Base-by-base conservation (phyloP, 2,329 filamentous ascomycete species). In the Chrysoporthe austroafricana region DNA sequence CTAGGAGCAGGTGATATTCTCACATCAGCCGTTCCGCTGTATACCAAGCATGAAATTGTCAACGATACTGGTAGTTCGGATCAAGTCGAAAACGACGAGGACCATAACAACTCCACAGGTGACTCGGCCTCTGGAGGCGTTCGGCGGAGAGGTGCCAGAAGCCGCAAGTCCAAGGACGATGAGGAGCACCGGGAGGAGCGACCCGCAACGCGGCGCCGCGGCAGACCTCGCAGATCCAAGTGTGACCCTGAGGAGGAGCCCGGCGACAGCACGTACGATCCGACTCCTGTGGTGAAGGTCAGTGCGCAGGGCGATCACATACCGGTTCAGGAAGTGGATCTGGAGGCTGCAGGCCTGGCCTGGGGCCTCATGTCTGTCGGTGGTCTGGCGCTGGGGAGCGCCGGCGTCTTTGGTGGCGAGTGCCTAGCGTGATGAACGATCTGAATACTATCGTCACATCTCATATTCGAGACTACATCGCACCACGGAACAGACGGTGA, bases 1-100 rank as follows among this genome's bases (percentile, higher is more conserved):
- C 77, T 85, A 3, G 82, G 86, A 71, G 79, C 83, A 0, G 76
- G 78, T n/a, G 79, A 83, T 11, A 84, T 89, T 71, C 73, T 88
- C 14, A 72, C 72, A 21, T 77, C 76, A 0, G 74, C 75, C 21
- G 73, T 79, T 2, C 79, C 80, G 1, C 74, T 76, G 58, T 76
- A 74, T 63, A 69, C 69, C 42, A 48, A 63, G 34, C 61, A 58
- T 57, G 8, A 36, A 11, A 7, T 13, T 52, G 68, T 63, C 21
- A 36, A 48, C 1, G 60, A 59, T 1, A 7, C 63, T 0, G 58
- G 50, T 54, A 60, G 59, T 44, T 44, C 46, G 21, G 69, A 66
- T 14, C 32, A 50, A 57, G 62, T 18, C 57, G 42, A 26, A 42
- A 58, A 56, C 26, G 57, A 60, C 70, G 26, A 72, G 72, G 32